Conservation (phyloP, 768 basidiomycete genomes). For the Leccinum boreale region DNA sequence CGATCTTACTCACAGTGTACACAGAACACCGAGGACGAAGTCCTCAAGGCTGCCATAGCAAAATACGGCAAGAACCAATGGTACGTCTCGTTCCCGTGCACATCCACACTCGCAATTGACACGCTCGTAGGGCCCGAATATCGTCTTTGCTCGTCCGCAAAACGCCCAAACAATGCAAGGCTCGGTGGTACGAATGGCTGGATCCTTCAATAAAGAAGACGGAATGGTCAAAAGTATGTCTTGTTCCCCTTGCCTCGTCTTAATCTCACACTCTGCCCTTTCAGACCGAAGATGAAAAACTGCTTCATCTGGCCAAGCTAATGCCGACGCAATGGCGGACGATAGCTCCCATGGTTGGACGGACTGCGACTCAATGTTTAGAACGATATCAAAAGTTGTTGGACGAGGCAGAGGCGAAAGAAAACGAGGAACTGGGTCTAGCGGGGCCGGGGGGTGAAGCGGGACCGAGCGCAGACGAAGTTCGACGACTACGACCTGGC, state of each 20-base stretch:
- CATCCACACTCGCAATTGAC: slow-evolving; percentile 1
- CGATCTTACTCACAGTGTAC: slow-evolving; percentile 8
- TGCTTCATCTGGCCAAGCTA: slow-evolving; percentile 93
- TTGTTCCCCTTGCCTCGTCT: neutral
- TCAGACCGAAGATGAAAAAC: slow-evolving; percentile 96
- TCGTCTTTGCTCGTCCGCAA: slow-evolving; percentile 96
- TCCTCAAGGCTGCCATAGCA: slow-evolving; percentile 97
- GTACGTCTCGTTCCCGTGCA: slow-evolving; percentile 32
- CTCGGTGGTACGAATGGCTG: slow-evolving; percentile 99
- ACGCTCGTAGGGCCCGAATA: slow-evolving; percentile 78
- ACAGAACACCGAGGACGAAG: slow-evolving; percentile 96
- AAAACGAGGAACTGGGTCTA: slow-evolving; percentile 91
- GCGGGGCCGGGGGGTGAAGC: slow-evolving; percentile 76
- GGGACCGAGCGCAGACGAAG: slow-evolving; percentile 89
- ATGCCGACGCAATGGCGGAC: slow-evolving; percentile 99
- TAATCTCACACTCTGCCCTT: neutral
- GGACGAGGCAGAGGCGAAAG: slow-evolving; percentile 96
- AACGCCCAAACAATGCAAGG: slow-evolving; percentile 99
- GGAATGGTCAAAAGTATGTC: slow-evolving; percentile 92
- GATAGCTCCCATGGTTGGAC: slow-evolving; percentile 96
- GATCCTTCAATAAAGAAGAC: slow-evolving; percentile 99
- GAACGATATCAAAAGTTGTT: slow-evolving; percentile 97
- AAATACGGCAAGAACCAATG: slow-evolving; percentile 98
- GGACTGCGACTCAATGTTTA: slow-evolving; percentile 95
- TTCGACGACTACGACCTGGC: slow-evolving; percentile 84